Evolutionary conservation across 1,284 basidiomycete genomes (phyloP).

Genomic region (Sanghuangporus baumii): DNA sequence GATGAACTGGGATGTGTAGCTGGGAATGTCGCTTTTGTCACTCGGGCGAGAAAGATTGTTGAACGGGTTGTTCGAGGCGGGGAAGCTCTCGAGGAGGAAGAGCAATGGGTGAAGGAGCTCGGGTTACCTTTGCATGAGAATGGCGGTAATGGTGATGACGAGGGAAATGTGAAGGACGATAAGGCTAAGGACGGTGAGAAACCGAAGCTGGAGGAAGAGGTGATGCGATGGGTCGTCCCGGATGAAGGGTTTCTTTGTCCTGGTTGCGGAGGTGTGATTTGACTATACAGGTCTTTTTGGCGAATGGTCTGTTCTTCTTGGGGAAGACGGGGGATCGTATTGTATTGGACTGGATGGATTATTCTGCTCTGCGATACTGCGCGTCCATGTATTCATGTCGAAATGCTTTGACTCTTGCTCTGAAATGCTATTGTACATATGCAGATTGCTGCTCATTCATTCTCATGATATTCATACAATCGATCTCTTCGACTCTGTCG

Average conservation of each 20-base stretch:
- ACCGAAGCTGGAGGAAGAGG: not conserved
- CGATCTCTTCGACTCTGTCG: not conserved
- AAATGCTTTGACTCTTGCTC: not conserved
- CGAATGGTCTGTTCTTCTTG: not conserved
- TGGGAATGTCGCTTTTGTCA: conserved; percentile 9
- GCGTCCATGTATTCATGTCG: not conserved
- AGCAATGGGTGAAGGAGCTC: not conserved
- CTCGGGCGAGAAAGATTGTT: conserved; percentile 6
- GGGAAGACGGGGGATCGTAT: not conserved
- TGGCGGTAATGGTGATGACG: not conserved
- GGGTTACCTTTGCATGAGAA: not conserved
- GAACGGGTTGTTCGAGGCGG: not conserved
- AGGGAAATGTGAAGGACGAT: not conserved
- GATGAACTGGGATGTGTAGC: not conserved
- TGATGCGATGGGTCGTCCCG: conserved; percentile 3
- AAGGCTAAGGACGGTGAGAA: not conserved
- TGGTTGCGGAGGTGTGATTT: conserved; percentile 7
- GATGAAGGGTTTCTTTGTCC: conserved; percentile 11
- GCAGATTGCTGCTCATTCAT: not conserved
- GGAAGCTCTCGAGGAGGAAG: not conserved
- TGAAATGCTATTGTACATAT: too few relatives aligned
- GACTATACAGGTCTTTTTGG: not conserved
- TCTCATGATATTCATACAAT: not conserved
- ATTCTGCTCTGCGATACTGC: not conserved
- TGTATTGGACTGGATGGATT: too few relatives aligned